Evolutionary conservation across 2,329 filamentous ascomycete genomes (phyloP).

Genomic region (Xylaria sp.): DNA sequence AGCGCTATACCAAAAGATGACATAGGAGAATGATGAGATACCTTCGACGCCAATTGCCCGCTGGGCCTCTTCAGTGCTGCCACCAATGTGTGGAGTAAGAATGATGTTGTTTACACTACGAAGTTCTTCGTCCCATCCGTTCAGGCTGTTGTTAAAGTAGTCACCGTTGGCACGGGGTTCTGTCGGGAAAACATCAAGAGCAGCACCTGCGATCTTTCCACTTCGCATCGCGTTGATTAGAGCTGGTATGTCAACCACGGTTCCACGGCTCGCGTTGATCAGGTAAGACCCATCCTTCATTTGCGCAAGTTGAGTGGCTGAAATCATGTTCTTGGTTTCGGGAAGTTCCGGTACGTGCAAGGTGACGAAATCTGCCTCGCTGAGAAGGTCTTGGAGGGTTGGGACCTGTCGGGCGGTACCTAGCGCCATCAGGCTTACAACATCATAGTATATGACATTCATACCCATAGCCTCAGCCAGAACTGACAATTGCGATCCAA

Average conservation of each 20-base stretch:
- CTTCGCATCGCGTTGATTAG: constrained; percentile 86
- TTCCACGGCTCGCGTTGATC: constrained; percentile 95
- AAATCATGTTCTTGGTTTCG: constrained; percentile 94
- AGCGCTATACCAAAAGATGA: constrained; percentile 17
- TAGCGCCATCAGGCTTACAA: constrained; percentile 92
- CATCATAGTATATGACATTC: constrained; percentile 97
- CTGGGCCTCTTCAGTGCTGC: constrained; percentile 97
- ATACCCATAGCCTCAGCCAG: constrained; percentile 98
- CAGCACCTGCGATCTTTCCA: constrained; percentile 90
- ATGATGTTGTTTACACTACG: constrained; percentile 90
- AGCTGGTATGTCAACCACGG: constrained; percentile 92
- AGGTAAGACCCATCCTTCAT: constrained; percentile 96
- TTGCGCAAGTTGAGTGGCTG: constrained; percentile 77
- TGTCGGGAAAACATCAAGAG: constrained; percentile 94
- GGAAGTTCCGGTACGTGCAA: constrained; percentile 93
- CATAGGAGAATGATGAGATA: constrained; percentile 44
- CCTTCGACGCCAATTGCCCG: constrained; percentile 92
- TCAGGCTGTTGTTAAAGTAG: constrained; percentile 88
- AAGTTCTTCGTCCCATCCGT: constrained; percentile 86
- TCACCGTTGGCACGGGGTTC: constrained; percentile 95
- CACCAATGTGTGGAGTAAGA: constrained; percentile 95
- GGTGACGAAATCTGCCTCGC: constrained; percentile 88
- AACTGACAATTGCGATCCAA: constrained; percentile 94
- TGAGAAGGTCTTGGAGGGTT: constrained; percentile 78
- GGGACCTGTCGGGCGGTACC: constrained; percentile 87